Percentiles rank a stretch among this genome's conserved stretches.
These are phyloP conservation scores for Dryas drummondii DNA, from an alignment of 306 rosid species.

Conservation along the genomic window DNA sequence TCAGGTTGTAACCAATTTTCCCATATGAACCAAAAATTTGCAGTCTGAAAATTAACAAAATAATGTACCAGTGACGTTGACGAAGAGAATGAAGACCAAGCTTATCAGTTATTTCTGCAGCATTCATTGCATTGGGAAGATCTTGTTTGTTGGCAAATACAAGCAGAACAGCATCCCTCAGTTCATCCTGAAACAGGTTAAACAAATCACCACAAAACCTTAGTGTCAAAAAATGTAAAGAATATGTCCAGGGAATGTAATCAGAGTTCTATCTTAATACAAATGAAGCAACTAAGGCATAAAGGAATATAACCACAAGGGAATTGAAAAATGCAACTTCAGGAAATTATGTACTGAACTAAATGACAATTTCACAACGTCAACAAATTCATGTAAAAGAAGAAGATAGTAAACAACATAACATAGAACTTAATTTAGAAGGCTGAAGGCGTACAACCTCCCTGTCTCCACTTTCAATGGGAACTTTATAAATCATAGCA, in stretches of 20 bases:
- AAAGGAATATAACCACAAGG: not conserved
- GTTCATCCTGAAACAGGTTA: constrained; percentile 71
- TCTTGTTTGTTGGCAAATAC: constrained; percentile 99
- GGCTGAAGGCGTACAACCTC: constrained; percentile 2
- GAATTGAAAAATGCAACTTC: not conserved
- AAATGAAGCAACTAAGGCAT: constrained; percentile 7
- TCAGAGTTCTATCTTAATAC: not conserved
- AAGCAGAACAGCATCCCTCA: constrained; percentile 93
- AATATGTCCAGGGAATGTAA: not conserved
- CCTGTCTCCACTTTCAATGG: no score
- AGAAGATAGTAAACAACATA: not conserved
- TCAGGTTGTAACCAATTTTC: not conserved
- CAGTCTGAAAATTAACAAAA: constrained; percentile 12
- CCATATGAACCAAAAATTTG: not conserved
- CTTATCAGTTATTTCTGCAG: constrained; percentile 97
- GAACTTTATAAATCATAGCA: constrained; percentile 11
- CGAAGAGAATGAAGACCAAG: constrained; percentile 97
- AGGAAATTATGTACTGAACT: not conserved
- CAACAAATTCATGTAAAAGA: not conserved
- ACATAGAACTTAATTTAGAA: not conserved
- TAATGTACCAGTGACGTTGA: constrained; percentile 89
- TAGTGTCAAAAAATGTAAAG: not conserved
- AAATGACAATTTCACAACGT: not conserved
- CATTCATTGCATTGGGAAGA: constrained; percentile 99
- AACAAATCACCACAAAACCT: constrained; percentile 16